Base-by-base conservation (phyloP, 805 yeast genomes). In the Nadsonia fulvescens region DNA sequence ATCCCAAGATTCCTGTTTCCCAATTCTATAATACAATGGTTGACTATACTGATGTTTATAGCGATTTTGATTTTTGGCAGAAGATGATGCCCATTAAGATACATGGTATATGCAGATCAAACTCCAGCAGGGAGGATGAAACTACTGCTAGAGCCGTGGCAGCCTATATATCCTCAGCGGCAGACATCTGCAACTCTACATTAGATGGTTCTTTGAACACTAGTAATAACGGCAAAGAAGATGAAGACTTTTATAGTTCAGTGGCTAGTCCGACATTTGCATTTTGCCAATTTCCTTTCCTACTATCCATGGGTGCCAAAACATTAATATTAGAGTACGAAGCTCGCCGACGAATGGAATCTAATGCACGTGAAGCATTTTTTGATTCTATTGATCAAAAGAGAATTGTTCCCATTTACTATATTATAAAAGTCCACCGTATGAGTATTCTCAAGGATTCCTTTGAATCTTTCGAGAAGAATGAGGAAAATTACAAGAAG, bases 21-120 rank as follows among this genome's bases (percentile, higher is more conserved):
- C 34, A 32, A 15, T 79, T 77, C 40, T 86, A 86, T 52, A 86
- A 86, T 44, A 61, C 75, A 4, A 54, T 82, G 49, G 73, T 76
- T 3, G 96, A 86, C 45, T 77, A 60, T 44, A 69, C 79, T 13
- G 77, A 77, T 39, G 59, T 77, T 17, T 68, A 61, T 30, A 63
- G 68, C 29, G 98, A 86, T 47, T 89, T 75, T 49, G 91, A 78
- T 38, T 57, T 65, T 1, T 86, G 95, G 95, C 77, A 72, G 34
- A 44, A 35, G 22, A 15, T 18, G 18, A n/a, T n/a, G n/a, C n/a
- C n/a, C n/a, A n/a, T n/a, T n/a, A n/a, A n/a, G n/a, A n/a, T n/a
- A n/a, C n/a, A n/a, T n/a, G n/a, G n/a, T n/a, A n/a, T n/a, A n/a
- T n/a, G n/a, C n/a, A n/a, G n/a, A n/a, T n/a, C n/a, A n/a, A n/a